phyloP scores from a whole-genome alignment of 2,329 filamentous ascomycete genomes.

The Biscogniauxia marginata region DNA sequence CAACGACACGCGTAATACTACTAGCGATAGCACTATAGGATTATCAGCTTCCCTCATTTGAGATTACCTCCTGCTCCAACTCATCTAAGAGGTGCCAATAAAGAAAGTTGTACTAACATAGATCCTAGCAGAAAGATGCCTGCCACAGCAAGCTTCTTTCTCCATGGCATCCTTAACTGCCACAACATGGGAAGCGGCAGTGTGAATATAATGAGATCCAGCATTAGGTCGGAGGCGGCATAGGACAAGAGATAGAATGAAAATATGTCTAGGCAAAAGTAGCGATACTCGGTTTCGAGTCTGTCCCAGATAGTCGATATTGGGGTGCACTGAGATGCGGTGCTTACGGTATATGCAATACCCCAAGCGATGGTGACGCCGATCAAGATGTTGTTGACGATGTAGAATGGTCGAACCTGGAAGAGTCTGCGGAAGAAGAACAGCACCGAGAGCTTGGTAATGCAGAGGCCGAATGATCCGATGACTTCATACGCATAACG shows the following conservation, averaged over 20 bases:
- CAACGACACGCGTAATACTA: background rate
- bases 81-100: no score
- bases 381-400: background rate
- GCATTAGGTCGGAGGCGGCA: background rate
- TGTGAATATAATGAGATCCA: background rate
- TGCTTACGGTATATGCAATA: background rate
- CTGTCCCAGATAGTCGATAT: background rate
- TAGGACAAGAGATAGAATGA: background rate
- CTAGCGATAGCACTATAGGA: background rate
- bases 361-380: background rate
- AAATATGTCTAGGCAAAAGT: background rate
- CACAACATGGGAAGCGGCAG: background rate
- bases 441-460: background rate
- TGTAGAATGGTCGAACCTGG: background rate
- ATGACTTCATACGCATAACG: background rate
- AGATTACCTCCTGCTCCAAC: background rate
- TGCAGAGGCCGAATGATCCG: background rate
- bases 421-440: background rate
- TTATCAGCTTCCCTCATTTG: background rate
- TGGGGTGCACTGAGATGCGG: background rate
- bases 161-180: background rate
- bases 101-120: background rate
- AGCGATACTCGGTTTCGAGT: background rate
- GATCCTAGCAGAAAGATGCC: background rate
- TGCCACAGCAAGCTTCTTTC: background rate